Evolutionary conservation across 495 filamentous ascomycete species (phyloP), one percentile per base, ranked within the genome.

Genomic region (Neurospora cerealis): DNA sequence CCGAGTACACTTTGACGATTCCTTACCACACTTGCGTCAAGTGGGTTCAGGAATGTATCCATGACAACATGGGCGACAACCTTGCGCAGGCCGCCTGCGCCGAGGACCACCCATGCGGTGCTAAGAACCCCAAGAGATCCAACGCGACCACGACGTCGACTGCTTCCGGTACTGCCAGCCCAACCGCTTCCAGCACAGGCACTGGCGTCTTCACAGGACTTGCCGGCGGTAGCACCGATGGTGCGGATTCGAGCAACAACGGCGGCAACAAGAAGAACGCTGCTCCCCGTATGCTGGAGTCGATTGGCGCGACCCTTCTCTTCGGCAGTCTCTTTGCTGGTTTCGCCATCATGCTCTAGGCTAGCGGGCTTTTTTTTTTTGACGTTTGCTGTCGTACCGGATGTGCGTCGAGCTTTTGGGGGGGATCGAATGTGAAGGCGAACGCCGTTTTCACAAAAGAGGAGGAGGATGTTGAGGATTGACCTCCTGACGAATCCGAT

Each of bases 11-110:
- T 28, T 88, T 92, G 78, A 97, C 94, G 6, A 87, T 97, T 38
- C 93, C 94, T 9, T 97, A 91, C 87, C 94, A 89, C 83, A 85
- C 91, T 75, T 97, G 94, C 87, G 88, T 84, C 79, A 85, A 95
- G 76, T 97, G 93, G 79, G 91, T 92, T 4, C 77, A 75, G 9
- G 82, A 75, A 71, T 96, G 94, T 83, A 80, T 80, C 9, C 79
- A 81, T 41, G 82, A 92, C 80, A 89, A 87, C 73, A 40, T 19
- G 54, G 54, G 54, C 28, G 15, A 66, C 54, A 66, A 66, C 28
- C 75, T 42, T 97, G 93, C 78, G 83, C 89, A 66, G 83, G 82
- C 62, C 72, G 54, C 80, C 34, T 97, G 94, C 86, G 88, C 90
- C 75, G 78, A 86, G 70, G 79, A 93, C 71, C 85, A 97, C 79